Conservation (phyloP, 2,329 filamentous ascomycete genomes). For the Mollisia scopiformis region DNA sequence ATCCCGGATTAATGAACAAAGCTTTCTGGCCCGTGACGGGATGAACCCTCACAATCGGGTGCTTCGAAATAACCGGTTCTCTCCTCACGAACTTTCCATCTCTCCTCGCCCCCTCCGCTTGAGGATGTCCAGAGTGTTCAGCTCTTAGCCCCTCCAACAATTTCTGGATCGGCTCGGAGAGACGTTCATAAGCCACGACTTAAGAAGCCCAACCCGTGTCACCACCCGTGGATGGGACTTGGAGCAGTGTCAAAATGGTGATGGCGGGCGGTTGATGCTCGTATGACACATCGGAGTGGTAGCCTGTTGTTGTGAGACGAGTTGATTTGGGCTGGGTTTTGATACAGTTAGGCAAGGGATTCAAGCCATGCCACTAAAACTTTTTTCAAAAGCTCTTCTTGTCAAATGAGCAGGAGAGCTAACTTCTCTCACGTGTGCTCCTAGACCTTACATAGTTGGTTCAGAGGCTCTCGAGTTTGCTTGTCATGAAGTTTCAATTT, state of each 20-base stretch:
- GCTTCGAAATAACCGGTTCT: slow-evolving; percentile 54
- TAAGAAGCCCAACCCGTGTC: slow-evolving; percentile 61
- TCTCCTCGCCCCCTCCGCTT: slow-evolving; percentile 36
- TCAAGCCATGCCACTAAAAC: too few relatives aligned
- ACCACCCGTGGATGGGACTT: slow-evolving; percentile 57
- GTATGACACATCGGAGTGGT: slow-evolving; percentile 51
- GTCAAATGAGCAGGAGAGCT: too few relatives aligned
- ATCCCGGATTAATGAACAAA: slow-evolving; percentile 61
- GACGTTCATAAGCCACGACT: slow-evolving; percentile 60
- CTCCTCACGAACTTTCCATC: slow-evolving; percentile 54
- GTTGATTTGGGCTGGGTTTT: slow-evolving; percentile 55
- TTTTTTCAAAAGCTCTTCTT: too few relatives aligned
- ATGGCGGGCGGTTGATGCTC: slow-evolving; percentile 61
- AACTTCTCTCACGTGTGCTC: too few relatives aligned
- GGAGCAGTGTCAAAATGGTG: slow-evolving; percentile 56
- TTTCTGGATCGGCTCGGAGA: slow-evolving; percentile 58
- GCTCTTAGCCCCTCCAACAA: slow-evolving; percentile 61
- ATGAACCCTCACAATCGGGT: slow-evolving; percentile 61
- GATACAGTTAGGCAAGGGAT: too few relatives aligned
- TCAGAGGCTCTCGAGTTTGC: too few relatives aligned
- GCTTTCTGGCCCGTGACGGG: slow-evolving; percentile 65
- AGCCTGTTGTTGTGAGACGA: slow-evolving; percentile 42
- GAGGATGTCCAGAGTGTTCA: slow-evolving; percentile 52
- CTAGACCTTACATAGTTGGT: too few relatives aligned
- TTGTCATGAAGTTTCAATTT: too few relatives aligned